Conservation (phyloP, 129 eudicot genomes). For the Artemisia tridentata region DNA sequence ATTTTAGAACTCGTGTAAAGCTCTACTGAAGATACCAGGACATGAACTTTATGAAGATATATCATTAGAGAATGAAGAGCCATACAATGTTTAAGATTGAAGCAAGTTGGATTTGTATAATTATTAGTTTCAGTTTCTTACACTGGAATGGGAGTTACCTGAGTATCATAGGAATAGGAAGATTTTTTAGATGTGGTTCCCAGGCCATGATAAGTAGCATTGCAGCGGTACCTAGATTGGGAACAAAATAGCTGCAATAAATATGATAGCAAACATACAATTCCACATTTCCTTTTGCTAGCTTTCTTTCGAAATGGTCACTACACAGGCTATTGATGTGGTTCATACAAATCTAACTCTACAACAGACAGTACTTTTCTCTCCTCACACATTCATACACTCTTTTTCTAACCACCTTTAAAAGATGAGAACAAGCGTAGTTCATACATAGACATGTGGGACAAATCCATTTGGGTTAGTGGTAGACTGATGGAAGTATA, state of each 20-base stretch:
- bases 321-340: conserved; percentile 2
- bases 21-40: no score
- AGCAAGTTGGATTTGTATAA: no score
- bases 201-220: conserved; percentile 90
- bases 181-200: conserved; percentile 63
- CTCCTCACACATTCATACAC: no score
- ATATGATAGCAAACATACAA: conserved; percentile 8
- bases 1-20: no score
- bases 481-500: background rate
- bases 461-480: background rate
- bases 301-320: background rate
- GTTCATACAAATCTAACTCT: background rate
- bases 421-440: background rate
- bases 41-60: conserved; percentile 33
- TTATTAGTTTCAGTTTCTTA: conserved; percentile 1
- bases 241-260: conserved; percentile 10
- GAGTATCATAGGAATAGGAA: conserved; percentile 61
- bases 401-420: no score
- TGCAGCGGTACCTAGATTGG: conserved; percentile 72
- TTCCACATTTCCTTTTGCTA: background rate
- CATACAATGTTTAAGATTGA: no score
- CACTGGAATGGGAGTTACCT: conserved; percentile 41
- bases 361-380: no score
- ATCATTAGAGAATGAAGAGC: background rate
- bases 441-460: background rate